Percentiles rank a stretch among this genome's conserved stretches.
These are phyloP conservation scores for Daedalea quercina DNA, from an alignment of 768 basidiomycete species.

Conservation along the genomic window DNA sequence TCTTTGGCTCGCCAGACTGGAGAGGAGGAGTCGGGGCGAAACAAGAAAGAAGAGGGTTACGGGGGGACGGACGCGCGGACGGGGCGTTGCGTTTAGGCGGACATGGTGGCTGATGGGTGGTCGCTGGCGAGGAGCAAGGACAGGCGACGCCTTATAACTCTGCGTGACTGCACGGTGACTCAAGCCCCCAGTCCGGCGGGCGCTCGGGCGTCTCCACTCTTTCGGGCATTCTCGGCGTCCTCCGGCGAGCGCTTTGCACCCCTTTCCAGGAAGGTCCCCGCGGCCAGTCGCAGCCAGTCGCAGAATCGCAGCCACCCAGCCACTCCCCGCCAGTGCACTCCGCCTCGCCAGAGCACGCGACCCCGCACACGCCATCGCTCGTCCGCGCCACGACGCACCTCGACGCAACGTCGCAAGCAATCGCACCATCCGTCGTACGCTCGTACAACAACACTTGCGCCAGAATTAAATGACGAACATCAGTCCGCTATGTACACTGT, in stretches of 20 bases:
- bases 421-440: too few species aligned
- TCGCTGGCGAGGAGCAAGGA: slow-evolving; percentile 10
- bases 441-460: not conserved
- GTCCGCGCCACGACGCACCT: not conserved
- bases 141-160: slow-evolving; percentile 33
- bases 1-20: slow-evolving; percentile 23
- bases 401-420: not conserved
- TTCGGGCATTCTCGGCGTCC: slow-evolving; percentile 3
- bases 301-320: too few species aligned
- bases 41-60: slow-evolving; percentile 15
- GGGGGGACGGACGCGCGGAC: slow-evolving; percentile 11
- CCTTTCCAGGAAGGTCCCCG: not conserved
- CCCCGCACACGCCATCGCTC: not conserved
- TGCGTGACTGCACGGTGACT: slow-evolving; percentile 15
- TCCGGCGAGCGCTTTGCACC: too few species aligned
- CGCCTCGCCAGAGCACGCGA: slow-evolving; percentile 4
- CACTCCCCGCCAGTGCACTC: not conserved
- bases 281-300: not conserved
- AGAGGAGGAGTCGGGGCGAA: slow-evolving; percentile 19
- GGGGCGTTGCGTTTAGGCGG: slow-evolving; percentile 28
- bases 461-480: not conserved
- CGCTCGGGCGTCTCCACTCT: slow-evolving; percentile 6
- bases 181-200: slow-evolving; percentile 12
- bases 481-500: slow-evolving; percentile 5
- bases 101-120: slow-evolving; percentile 31